Conservation (phyloP, 495 filamentous ascomycete species). For the Penicillium taxi region DNA sequence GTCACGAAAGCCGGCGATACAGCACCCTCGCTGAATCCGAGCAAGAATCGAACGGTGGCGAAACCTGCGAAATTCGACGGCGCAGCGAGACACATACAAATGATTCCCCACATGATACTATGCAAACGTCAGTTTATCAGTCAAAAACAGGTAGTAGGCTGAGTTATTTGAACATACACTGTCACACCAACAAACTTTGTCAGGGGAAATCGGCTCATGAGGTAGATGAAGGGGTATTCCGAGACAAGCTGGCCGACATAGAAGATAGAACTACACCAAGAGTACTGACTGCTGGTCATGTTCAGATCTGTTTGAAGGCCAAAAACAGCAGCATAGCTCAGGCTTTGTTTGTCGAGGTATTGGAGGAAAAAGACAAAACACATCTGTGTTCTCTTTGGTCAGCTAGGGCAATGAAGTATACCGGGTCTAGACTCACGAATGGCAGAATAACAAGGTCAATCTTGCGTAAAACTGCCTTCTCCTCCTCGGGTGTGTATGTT, state of each 20-base stretch:
- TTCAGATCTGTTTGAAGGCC: constrained; percentile 44
- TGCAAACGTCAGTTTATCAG: neutral
- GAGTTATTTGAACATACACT: constrained; percentile 11
- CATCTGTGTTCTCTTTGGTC: constrained; percentile 11
- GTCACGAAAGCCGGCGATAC: constrained; percentile 19
- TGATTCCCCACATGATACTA: constrained; percentile 36
- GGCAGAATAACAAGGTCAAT: constrained; percentile 38
- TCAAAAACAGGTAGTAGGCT: neutral
- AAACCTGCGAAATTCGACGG: constrained; percentile 38
- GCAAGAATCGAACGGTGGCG: constrained; percentile 38
- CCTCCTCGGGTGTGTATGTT: constrained; percentile 30
- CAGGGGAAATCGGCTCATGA: constrained; percentile 50
- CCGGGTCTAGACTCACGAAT: constrained; percentile 21
- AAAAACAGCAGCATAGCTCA: constrained; percentile 50
- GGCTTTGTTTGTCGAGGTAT: constrained; percentile 49
- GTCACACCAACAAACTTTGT: constrained; percentile 25
- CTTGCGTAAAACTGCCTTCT: constrained; percentile 38
- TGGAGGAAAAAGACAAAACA: constrained; percentile 26
- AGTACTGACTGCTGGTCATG: constrained; percentile 44
- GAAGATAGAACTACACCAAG: constrained; percentile 39
- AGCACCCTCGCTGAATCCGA: constrained; percentile 43
- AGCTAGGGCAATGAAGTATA: neutral
- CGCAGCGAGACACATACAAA: constrained; percentile 43
- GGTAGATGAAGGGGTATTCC: constrained; percentile 42
- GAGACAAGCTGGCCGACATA: constrained; percentile 44